phyloP scores from a whole-genome alignment of 306 rosid species.

The Fagus sylvatica region DNA sequence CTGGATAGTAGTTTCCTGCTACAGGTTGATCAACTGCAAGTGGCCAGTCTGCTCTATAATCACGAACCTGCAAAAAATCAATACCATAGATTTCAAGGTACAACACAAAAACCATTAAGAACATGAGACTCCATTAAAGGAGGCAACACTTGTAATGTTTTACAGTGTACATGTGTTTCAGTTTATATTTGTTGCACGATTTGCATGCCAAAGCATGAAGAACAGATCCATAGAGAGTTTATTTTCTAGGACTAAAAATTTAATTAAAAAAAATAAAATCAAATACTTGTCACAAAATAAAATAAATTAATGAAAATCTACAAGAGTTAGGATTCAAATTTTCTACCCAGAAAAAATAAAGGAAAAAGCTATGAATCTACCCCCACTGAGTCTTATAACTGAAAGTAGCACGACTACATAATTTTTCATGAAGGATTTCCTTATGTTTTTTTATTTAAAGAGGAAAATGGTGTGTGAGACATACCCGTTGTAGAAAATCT shows the following conservation, averaged over 20 bases:
- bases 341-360: not conserved
- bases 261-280: not conserved
- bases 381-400: not conserved
- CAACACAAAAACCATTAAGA: not conserved
- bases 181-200: not conserved
- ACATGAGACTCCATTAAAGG: not conserved
- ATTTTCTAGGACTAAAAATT: not conserved
- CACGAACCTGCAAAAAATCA: constrained; percentile 64
- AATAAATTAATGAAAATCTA: not conserved
- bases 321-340: not conserved
- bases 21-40: constrained; percentile 77
- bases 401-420: not conserved
- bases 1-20: constrained; percentile 95
- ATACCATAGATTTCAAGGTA: constrained; percentile 15
- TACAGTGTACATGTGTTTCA: not conserved
- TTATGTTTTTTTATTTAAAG: not conserved
- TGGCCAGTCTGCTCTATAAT: constrained; percentile 77
- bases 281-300: not conserved
- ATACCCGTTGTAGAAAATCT: constrained; percentile 86
- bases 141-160: not conserved
- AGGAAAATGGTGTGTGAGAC: constrained; percentile 8
- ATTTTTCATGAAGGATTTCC: constrained; percentile 6
- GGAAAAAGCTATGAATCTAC: not conserved
- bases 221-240: not conserved
- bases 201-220: not conserved